These are phyloP conservation scores for Coemansia sp. DNA, from an alignment of 192 early-diverging fungal species.

Conservation along the genomic window DNA sequence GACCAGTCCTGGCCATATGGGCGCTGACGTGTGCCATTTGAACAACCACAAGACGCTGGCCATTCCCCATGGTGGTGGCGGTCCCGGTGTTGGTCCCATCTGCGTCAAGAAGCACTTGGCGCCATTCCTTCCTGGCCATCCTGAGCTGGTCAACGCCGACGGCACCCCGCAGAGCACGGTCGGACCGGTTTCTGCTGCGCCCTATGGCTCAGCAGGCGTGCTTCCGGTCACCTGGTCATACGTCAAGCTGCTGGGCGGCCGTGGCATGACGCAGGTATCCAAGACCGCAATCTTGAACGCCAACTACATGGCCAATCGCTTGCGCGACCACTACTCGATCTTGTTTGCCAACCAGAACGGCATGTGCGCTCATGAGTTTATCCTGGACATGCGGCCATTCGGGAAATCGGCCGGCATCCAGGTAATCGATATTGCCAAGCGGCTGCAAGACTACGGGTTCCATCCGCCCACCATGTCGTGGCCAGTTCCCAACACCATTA, in stretches of 20 bases:
- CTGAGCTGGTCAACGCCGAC: constrained; percentile 70
- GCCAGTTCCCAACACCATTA: constrained; percentile 97
- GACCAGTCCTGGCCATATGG: constrained; percentile 88
- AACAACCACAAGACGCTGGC: constrained; percentile 99
- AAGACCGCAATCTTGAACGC: constrained; percentile 93
- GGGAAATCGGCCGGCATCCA: constrained; percentile 71
- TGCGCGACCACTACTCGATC: constrained; percentile 88
- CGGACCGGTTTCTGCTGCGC: constrained; percentile 94
- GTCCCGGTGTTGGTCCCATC: constrained; percentile 97
- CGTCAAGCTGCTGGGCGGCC: constrained; percentile 96
- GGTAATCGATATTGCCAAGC: constrained; percentile 98
- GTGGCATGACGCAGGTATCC: constrained; percentile 84
- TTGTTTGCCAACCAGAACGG: constrained; percentile 91
- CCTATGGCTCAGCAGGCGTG: constrained; percentile 93
- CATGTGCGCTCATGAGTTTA: constrained; percentile 99
- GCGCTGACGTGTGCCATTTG: constrained; percentile 98
- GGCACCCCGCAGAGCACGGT: constrained; percentile 64
- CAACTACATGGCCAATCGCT: constrained; percentile 95
- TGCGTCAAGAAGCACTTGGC: constrained; percentile 88
- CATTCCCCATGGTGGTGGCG: constrained; percentile 98
- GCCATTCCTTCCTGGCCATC: constrained; percentile 92
- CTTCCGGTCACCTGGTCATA: constrained; percentile 99
- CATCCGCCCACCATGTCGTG: constrained; percentile 99
- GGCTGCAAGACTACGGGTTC: constrained; percentile 98
- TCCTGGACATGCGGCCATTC: constrained; percentile 94